phyloP scores from a whole-genome alignment of 2,329 filamentous ascomycete species.

The Thyridium curvatum region DNA sequence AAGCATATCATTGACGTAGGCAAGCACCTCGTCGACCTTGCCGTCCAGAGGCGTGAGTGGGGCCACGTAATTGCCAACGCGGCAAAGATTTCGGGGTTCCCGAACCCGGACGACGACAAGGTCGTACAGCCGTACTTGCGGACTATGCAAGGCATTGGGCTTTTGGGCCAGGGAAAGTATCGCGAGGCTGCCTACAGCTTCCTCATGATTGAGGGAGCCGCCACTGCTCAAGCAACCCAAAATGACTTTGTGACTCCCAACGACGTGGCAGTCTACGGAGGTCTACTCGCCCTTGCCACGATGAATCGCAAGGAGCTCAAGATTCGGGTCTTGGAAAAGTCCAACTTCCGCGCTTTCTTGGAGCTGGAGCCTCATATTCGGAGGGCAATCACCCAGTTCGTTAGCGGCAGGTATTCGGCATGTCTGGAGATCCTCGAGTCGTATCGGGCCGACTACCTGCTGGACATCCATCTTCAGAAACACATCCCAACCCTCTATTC shows the following conservation, averaged over 20 bases:
- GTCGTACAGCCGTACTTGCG: conserved; percentile 43
- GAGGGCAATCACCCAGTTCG: conserved; percentile 83
- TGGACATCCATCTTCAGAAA: conserved; percentile 78
- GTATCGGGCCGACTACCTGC: conserved; percentile 79
- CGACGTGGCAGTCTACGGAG: conserved; percentile 88
- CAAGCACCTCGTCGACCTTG: conserved; percentile 69
- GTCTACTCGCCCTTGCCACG: conserved; percentile 80
- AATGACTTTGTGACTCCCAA: conserved; percentile 73
- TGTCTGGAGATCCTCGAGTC: conserved; percentile 79
- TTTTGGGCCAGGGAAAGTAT: conserved; percentile 39
- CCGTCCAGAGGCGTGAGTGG: conserved; percentile 75
- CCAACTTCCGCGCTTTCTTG: conserved; percentile 75
- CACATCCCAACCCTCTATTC: conserved; percentile 67
- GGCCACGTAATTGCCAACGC: conserved; percentile 53
- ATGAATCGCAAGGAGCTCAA: conserved; percentile 78
- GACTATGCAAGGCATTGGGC: conserved; percentile 44
- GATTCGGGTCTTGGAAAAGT: conserved; percentile 69
- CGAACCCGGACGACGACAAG: conserved; percentile 38
- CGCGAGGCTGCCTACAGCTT: conserved; percentile 66
- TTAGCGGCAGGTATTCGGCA: conserved; percentile 79
- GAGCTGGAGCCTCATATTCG: conserved; percentile 93
- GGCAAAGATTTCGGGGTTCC: conserved; percentile 55
- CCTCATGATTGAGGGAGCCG: conserved; percentile 51
- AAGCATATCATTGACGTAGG: conserved; percentile 81
- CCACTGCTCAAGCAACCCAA: conserved; percentile 43